Conservation (phyloP, 2,329 filamentous ascomycete species). For the Monilinia fructicola region DNA sequence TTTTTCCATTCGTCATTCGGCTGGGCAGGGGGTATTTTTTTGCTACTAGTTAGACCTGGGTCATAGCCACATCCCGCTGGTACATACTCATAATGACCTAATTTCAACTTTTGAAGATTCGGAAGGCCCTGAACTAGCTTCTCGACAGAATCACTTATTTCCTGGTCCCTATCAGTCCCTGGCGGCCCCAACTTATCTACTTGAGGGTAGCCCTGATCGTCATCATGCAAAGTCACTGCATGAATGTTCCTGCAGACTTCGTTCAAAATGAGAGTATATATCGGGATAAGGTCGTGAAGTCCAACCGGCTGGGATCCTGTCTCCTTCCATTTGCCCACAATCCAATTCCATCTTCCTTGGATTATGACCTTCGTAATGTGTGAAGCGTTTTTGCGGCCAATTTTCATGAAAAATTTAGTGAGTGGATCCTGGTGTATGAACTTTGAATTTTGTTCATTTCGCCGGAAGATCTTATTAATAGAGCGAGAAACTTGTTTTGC, state of each 20-base stretch:
- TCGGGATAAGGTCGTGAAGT: constrained; percentile 9
- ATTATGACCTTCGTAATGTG: neutral
- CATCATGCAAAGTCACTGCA: neutral
- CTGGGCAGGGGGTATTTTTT: neutral
- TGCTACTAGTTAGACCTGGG: neutral
- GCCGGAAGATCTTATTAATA: neutral
- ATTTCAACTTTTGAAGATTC: neutral
- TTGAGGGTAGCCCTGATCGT: neutral
- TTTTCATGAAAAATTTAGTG: neutral
- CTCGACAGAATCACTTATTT: neutral
- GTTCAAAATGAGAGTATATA: neutral
- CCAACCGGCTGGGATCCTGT: neutral
- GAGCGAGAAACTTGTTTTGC: neutral
- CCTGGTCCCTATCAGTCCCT: neutral
- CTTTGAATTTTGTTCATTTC: neutral
- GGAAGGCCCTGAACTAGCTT: constrained; percentile 1
- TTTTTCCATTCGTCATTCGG: neutral
- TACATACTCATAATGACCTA: neutral
- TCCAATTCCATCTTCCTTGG: neutral
- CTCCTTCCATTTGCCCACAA: neutral
- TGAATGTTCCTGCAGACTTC: neutral
- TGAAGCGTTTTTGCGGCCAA: neutral
- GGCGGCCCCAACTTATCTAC: neutral
- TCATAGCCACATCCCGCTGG: neutral
- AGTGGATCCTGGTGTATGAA: constrained; percentile 1